Evolutionary conservation across 2,329 filamentous ascomycete genomes (phyloP), one percentile per base, ranked within the genome.

Genomic region (Penicillium olsonii): DNA sequence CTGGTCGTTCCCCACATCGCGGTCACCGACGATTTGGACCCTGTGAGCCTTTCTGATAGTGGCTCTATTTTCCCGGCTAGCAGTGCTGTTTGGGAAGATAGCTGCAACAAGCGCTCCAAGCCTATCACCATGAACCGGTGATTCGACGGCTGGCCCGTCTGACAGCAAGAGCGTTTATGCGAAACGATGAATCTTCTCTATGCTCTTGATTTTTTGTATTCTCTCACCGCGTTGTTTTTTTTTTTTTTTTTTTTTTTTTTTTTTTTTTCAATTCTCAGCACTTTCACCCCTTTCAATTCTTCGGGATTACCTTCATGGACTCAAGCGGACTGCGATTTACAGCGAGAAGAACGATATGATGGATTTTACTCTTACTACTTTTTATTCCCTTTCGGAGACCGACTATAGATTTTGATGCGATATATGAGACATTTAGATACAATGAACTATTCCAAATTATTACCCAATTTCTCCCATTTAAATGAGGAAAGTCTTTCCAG

Each of bases 1-100:
- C 60, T 75, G 18, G 72, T 75, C 11, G 66, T 73, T 12, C 72
- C 72, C 19, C 71, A 73, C 37, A 56, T 72, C n/a, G 44, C 45
- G 10, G 52, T 46, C 5, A 51, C 49, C 19, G 56, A 61, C 17
- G 47, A 42, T 17, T 52, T 41, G 24, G 48, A 55, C 4, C 45
- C 53, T 5, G 42, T 60, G 12, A 54, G 61, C 15, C 40, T 61
- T 15, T 49, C 53, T 18, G 59, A 64, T 18, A 51, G 53, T 8
- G 64, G 60, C 10, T 65, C 66, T 2, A 61, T 67, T 12, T 63
- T 66, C 34, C 64, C 63, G 3, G 64, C 64, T 19, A 63, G 54
- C 42, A 62, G 63, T 45, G 54, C 60, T n/a, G 52, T 66, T 14
- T 68, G 65, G 66, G 57, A 55, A 24, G 50, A 61, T 18, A 45